Percentiles rank a stretch among this genome's conserved stretches.
Conservation (phyloP, 2,329 filamentous ascomycete genomes). For the Neofusicoccum cordaticola region DNA sequence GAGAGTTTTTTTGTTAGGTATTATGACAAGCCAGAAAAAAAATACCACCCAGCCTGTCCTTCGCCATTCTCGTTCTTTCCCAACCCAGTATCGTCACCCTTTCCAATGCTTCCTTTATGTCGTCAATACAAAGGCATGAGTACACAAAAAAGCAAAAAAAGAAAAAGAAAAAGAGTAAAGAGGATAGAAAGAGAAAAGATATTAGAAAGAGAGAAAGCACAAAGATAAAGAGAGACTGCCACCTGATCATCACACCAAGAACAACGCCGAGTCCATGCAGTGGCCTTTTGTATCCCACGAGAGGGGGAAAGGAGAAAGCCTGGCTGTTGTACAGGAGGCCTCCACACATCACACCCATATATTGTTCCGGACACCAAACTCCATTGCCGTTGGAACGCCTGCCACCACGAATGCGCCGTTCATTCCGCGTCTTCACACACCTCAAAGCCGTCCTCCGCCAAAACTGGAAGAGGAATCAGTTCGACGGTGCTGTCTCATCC, state of each 20-base stretch:
- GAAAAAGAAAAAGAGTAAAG: not conserved
- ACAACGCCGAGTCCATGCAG: constrained; percentile 12
- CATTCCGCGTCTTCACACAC: not conserved
- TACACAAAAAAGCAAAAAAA: not conserved
- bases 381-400: not conserved
- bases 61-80: not conserved
- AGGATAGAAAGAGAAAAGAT: not conserved
- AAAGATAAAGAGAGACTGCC: not conserved
- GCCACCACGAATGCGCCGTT: not conserved
- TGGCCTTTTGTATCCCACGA: not conserved
- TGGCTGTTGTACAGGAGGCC: not conserved
- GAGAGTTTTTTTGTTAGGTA: not conserved
- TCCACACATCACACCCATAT: not conserved
- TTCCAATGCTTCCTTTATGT: constrained; percentile 5
- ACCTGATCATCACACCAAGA: not conserved
- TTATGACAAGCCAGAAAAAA: constrained; percentile 5
- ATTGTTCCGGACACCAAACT: not conserved
- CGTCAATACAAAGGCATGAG: not conserved
- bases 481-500: constrained; percentile 23
- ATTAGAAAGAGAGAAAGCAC: not conserved
- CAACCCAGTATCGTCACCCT: constrained; percentile 13
- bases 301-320: not conserved
- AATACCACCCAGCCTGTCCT: not conserved
- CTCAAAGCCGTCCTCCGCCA: not conserved
- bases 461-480: not conserved